Base-by-base conservation (phyloP, 2,329 filamentous ascomycete species). In the Emergomyces orientalis region DNA sequence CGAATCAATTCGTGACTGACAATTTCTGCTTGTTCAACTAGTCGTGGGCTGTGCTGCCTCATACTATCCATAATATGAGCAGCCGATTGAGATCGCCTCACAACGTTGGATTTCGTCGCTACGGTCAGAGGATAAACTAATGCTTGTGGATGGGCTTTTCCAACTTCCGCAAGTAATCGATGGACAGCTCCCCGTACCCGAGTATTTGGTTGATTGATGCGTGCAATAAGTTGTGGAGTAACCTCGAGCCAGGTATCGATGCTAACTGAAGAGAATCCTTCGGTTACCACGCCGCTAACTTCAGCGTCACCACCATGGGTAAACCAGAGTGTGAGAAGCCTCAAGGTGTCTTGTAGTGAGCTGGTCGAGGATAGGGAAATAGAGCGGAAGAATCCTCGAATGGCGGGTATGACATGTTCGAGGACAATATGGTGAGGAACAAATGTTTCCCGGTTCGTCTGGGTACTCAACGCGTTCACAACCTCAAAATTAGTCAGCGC, bases 241-340 rank as follows among this genome's bases (percentile, higher is more conserved):
- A 99, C 95, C 72, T 97, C 92, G 22, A 99, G 85, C 95, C 94
- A 99, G 0, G 93, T 97, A 75, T 99, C 94, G 62, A 99, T 90
- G 71, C 90, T 96, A 67, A 99, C 91, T 45, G 89, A 89, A 0
- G 88, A 84, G 67, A 97, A 95, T 5, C 95, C 94, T 72, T 97
- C 92, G 0, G 87, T 91, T 30, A 99, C 90, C 19, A 89, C 90
- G 19, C 84, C 80, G 70, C 93, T 96, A 65, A 99, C 95, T 67
- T 97, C 93, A 34, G 85, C 80, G 71, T 91, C 87, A 27, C 91
- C 90, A 60, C 94, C 94, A 71, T 99, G 91, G 3, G 89, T 88
- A 74, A 99, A 97, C 94, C 94, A 99, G 9, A 99, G 79, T 0
- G 94, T 97, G 54, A 99, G 82, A 52, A 99, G 80, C 62, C 94